Percentiles rank a stretch among this genome's conserved stretches.
phyloP scores from a whole-genome alignment of 2,329 filamentous ascomycete genomes.

The Trichoderma koningii region DNA sequence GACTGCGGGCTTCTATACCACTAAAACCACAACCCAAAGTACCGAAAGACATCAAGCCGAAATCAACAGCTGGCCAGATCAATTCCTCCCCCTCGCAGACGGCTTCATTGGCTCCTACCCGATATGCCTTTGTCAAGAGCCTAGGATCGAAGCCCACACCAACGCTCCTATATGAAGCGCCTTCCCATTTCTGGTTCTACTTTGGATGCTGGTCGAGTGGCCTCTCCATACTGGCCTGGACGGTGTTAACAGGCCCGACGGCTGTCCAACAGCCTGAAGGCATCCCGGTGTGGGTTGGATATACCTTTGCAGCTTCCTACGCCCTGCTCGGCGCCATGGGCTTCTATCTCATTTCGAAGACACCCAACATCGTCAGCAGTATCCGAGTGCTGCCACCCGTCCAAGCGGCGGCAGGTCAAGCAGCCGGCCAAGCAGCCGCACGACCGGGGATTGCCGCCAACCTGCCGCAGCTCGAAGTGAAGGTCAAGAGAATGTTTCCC shows the following conservation, averaged over 20 bases:
- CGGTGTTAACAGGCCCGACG: conserved; percentile 39
- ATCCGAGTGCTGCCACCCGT: conserved; percentile 59
- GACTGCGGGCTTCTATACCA: conserved; percentile 32
- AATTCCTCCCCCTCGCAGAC: conserved; percentile 27
- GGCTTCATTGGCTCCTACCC: conserved; percentile 33
- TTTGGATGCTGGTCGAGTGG: conserved; percentile 60
- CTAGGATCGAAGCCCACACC: conserved; percentile 58
- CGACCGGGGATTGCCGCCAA: conserved; percentile 28
- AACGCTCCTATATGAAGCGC: conserved; percentile 65
- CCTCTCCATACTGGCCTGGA: conserved; percentile 44
- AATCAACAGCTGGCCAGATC: conserved; percentile 24
- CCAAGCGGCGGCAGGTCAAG: conserved; percentile 31
- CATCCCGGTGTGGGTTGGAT: conserved; percentile 58
- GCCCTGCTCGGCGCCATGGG: conserved; percentile 62
- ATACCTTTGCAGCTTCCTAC: conserved; percentile 60
- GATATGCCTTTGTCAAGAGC: conserved; percentile 54
- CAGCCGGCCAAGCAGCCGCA: conserved; percentile 29
- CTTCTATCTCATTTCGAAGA: conserved; percentile 59
- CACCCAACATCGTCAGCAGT: conserved; percentile 57
- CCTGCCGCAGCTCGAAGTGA: conserved; percentile 54
- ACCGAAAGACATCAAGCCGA: conserved; percentile 26
- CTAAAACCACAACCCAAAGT: conserved; percentile 30
- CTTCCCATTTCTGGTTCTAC: conserved; percentile 65
- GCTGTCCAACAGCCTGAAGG: conserved; percentile 48
- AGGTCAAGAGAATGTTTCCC: conserved; percentile 53